These are phyloP conservation scores for Imleria badia DNA, from an alignment of 768 basidiomycete genomes.

Conservation along the genomic window DNA sequence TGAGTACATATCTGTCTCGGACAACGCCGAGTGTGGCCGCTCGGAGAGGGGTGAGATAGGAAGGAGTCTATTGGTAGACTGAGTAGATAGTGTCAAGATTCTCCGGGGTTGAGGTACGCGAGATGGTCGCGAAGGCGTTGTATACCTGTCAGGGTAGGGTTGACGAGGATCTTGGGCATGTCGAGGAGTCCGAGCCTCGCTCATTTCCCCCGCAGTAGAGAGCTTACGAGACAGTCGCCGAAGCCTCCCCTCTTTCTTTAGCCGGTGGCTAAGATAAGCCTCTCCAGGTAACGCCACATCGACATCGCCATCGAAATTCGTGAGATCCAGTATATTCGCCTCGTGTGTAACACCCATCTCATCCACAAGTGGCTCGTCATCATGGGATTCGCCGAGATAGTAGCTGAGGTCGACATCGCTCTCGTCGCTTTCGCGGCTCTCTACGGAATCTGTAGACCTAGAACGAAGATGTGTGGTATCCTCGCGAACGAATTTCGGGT, in stretches of 20 bases:
- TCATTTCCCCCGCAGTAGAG: conserved; percentile 8
- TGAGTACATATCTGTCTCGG: conserved; percentile 14
- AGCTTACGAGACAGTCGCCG: conserved; percentile 47
- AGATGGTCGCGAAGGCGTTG: not conserved
- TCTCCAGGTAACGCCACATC: conserved; percentile 60
- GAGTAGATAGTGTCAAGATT: conserved; percentile 5
- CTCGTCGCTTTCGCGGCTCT: conserved; percentile 32
- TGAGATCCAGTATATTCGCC: conserved; percentile 59
- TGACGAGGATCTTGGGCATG: not conserved
- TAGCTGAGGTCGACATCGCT: conserved; percentile 44
- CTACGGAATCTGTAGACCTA: conserved; percentile 27
- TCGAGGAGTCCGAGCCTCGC: not conserved
- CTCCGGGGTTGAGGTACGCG: not conserved
- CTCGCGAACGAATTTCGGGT: conserved; percentile 27
- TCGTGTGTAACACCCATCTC: conserved; percentile 42
- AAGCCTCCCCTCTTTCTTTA: conserved; percentile 63
- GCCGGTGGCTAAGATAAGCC: conserved; percentile 44
- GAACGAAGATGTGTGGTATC: conserved; percentile 5
- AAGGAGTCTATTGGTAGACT: conserved; percentile 23
- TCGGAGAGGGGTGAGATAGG: conserved; percentile 22
- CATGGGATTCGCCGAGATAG: conserved; percentile 38
- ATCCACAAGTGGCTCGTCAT: conserved; percentile 28
- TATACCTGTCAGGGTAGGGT: not conserved
- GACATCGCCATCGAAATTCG: conserved; percentile 78
- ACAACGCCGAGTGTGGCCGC: conserved; percentile 6